Conservation (phyloP, 2,329 filamentous ascomycete species). For the Apiospora phragmitis region DNA sequence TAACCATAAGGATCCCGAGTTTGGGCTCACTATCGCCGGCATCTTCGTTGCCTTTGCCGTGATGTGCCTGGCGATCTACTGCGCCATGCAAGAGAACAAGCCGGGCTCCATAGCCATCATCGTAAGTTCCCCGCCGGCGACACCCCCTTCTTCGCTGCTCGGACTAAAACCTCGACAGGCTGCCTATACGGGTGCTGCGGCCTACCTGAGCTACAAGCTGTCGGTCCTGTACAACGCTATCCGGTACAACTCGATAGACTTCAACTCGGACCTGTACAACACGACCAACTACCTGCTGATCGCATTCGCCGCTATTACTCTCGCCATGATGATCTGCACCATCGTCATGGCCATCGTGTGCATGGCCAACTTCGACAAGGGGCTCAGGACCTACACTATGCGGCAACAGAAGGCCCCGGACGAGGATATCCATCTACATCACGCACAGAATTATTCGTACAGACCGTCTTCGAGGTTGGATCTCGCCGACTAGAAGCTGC, state of each 20-base stretch:
- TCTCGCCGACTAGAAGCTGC: neutral
- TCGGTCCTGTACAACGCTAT: neutral
- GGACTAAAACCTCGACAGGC: no score
- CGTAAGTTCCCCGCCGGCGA: neutral
- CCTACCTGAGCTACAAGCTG: conserved; percentile 2
- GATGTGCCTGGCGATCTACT: neutral
- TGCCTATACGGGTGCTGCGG: neutral
- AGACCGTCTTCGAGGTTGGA: neutral
- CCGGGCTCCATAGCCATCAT: neutral
- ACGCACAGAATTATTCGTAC: neutral
- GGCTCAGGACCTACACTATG: neutral
- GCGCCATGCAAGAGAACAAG: neutral
- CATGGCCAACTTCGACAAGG: neutral
- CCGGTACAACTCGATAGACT: no score
- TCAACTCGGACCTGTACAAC: neutral
- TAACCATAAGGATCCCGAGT: neutral
- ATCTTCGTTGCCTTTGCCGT: neutral
- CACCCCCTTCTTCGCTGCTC: neutral
- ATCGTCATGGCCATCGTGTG: neutral
- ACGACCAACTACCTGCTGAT: conserved; percentile 2
- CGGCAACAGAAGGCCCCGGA: neutral
- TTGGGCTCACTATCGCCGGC: neutral
- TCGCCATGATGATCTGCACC: neutral
- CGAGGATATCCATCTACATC: neutral
- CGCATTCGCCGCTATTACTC: neutral